Evolutionary conservation across 2,329 filamentous ascomycete species (phyloP), one percentile per base, ranked within the genome.

Genomic region (Falciphora oryzae): DNA sequence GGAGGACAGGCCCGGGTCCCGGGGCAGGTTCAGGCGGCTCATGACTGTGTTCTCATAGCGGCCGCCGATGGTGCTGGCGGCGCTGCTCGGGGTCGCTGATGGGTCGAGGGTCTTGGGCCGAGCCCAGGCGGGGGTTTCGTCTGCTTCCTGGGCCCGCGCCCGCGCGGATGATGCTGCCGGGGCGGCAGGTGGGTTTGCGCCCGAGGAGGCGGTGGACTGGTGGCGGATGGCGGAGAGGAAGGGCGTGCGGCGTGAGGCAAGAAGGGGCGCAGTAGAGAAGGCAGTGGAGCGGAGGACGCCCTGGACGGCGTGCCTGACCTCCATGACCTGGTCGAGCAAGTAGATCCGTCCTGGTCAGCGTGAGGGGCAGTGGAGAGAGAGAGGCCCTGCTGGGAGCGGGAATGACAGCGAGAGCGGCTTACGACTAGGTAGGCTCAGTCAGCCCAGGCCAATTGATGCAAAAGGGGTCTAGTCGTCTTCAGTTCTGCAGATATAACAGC

Each of bases 301-400:
- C 53, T 59, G 63, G 63, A 60, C 25, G 38, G 58, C 63, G 63
- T 53, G 63, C 50, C 63, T 57, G 38, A 38, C 57, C 57, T 64
- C 63, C 57, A 60, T 64, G 4, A 2, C 29, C 44, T 53, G 44
- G 4, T 53, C 7, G 7, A n/a, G 18, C 18, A n/a, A 2, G 44
- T 1, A 18, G 18, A 11, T 32, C 5, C 32, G 18, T 11, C n/a
- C 18, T 50, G 4, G 44, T 50, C 44, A 50, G 44, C 35, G 35
- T 18, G 35, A 14, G 35, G 35, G 10, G 18, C 7, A 6, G 32
- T 10, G 16, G 35, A 38, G n/a, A n/a, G n/a, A n/a, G n/a, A n/a
- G n/a, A n/a, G 32, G 32, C 32, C 32, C 32, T 5, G 32, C 11
- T 5, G 32, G 32, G 32, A 32, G 32, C 32, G 5, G 32, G 32